Percentiles rank a stretch among this genome's conserved stretches.
phyloP scores from a whole-genome alignment of 352 stramenopile species.

The Pythium diclinum region DNA sequence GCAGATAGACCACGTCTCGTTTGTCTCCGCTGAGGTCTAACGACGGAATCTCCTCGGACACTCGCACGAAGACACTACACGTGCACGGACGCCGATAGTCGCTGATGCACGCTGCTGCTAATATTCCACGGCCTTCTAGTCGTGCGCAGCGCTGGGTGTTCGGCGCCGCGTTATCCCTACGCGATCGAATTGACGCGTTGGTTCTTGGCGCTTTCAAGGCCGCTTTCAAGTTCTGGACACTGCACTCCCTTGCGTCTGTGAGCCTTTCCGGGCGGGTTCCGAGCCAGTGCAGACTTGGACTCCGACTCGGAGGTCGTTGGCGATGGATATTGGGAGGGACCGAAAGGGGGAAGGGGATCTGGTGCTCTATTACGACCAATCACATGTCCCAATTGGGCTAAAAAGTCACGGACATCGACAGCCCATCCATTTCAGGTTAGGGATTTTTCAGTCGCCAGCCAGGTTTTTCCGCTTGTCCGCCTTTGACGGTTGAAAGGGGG shows the following conservation, averaged over 20 bases:
- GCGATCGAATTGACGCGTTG: neutral
- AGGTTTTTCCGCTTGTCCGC: neutral
- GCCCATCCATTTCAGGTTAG: constrained; percentile 1
- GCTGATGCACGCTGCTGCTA: too few species aligned
- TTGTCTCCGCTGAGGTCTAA: neutral
- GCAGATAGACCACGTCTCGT: neutral
- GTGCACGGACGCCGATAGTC: neutral
- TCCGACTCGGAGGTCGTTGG: neutral
- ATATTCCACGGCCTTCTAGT: neutral
- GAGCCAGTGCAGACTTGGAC: constrained; percentile 1
- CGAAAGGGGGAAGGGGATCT: neutral
- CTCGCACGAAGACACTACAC: neutral
- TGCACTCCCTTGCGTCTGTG: neutral
- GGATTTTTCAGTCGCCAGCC: neutral
- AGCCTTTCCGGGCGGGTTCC: neutral
- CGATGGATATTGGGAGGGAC: neutral
- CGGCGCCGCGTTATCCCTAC: neutral
- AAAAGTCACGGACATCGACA: neutral
- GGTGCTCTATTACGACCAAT: neutral
- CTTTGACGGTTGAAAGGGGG: neutral
- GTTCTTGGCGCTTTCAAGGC: constrained; percentile 2
- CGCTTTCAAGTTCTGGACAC: constrained; percentile 1
- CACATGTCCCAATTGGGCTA: neutral
- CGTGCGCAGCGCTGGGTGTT: neutral
- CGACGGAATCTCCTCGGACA: neutral